phyloP scores from a whole-genome alignment of 2,329 filamentous ascomycete species.

The Cryphonectria japonica region DNA sequence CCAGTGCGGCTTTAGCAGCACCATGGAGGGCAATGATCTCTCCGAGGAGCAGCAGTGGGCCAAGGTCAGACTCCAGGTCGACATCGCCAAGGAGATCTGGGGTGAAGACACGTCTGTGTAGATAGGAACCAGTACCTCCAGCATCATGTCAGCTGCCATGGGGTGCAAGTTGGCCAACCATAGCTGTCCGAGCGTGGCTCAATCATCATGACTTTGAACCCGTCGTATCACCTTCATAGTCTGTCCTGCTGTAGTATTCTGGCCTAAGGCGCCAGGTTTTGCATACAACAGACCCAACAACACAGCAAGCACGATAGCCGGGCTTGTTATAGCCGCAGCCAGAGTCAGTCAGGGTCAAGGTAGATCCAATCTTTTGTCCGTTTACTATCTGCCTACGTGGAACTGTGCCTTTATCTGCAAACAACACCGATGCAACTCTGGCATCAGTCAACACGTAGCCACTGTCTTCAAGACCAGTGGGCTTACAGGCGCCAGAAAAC shows the following conservation, averaged over 20 bases:
- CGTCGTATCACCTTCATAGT: neutral
- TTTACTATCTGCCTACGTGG: neutral
- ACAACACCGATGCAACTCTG: neutral
- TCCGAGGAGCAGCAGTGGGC: constrained; percentile 61
- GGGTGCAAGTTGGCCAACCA: neutral
- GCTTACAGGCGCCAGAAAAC: neutral
- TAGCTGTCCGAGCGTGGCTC: neutral
- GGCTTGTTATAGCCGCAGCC: neutral
- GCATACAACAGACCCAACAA: neutral
- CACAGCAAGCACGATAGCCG: neutral
- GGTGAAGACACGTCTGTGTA: constrained; percentile 47
- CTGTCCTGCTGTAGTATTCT: neutral
- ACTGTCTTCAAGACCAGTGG: neutral
- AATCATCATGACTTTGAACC: neutral
- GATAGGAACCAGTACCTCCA: constrained; percentile 11
- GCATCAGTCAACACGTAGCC: neutral
- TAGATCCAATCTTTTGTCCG: neutral
- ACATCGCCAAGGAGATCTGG: constrained; percentile 63
- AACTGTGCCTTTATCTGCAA: neutral
- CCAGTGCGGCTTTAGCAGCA: constrained; percentile 62
- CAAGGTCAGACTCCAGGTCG: constrained; percentile 57
- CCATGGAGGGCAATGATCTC: constrained; percentile 59
- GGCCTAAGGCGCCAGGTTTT: neutral
- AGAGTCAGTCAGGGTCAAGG: neutral
- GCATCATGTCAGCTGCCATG: neutral